A percentile compares a stretch with the other conserved stretches of the same genome.
Conservation (phyloP, 2,329 filamentous ascomycete genomes). For the Aspergillus sp. region DNA sequence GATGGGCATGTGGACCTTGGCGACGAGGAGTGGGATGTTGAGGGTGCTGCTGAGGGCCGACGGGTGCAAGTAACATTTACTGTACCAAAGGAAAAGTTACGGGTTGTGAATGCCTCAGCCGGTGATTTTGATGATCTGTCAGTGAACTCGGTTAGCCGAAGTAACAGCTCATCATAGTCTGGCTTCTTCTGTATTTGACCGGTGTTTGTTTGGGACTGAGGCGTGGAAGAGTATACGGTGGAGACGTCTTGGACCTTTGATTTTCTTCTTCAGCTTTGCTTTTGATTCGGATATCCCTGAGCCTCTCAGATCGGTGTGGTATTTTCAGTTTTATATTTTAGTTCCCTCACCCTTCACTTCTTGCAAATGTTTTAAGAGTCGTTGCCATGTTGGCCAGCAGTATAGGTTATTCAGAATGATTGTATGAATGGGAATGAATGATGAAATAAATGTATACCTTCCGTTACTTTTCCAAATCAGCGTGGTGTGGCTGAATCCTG, state of each 20-base stretch:
- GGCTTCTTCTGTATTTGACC: background rate
- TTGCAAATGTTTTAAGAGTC: constrained; percentile 1
- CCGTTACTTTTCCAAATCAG: background rate
- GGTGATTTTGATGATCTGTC: constrained; percentile 34
- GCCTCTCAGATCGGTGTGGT: background rate
- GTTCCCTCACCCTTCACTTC: background rate
- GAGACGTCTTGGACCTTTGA: background rate
- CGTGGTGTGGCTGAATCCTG: background rate
- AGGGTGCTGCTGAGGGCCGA: constrained; percentile 68
- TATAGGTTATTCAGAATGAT: constrained; percentile 5
- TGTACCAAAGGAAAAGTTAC: constrained; percentile 78
- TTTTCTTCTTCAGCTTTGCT: background rate
- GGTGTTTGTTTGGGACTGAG: background rate
- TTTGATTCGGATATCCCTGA: constrained; percentile 1
- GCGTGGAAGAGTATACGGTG: background rate
- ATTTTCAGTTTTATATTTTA: constrained; percentile 10
- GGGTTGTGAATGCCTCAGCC: constrained; percentile 81
- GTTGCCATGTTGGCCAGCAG: background rate
- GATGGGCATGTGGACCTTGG: constrained; percentile 26
- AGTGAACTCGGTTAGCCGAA: constrained; percentile 28
- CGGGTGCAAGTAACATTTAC: constrained; percentile 89
- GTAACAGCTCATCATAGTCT: constrained; percentile 16
- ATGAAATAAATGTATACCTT: constrained; percentile 1
- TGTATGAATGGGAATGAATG: constrained; percentile 12
- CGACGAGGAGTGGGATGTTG: constrained; percentile 69